A percentile compares a stretch with the other conserved stretches of the same genome.
phyloP scores from a whole-genome alignment of 139 green algal species.

The Volvox africanus region DNA sequence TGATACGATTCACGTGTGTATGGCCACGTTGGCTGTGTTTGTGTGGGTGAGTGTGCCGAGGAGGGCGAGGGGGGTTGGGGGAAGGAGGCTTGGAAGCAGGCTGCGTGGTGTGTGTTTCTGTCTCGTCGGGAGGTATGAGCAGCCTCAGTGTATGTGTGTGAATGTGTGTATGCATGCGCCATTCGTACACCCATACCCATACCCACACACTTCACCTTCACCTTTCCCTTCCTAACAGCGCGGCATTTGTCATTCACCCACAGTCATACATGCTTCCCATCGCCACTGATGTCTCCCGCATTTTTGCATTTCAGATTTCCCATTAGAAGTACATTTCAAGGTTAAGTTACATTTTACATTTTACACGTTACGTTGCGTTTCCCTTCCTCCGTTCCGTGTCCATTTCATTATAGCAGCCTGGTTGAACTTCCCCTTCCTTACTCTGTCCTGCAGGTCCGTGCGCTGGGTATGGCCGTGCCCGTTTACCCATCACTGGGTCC shows the following conservation, averaged over 20 bases:
- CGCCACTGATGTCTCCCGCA: too few species aligned
- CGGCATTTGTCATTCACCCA: too few species aligned
- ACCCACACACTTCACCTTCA: too few species aligned
- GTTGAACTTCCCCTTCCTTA: neutral
- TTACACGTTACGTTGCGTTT: neutral
- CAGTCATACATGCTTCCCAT: too few species aligned
- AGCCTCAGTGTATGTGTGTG: neutral
- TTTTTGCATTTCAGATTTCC: too few species aligned
- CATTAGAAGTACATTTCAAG: too few species aligned
- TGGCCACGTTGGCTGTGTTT: constrained; percentile 24
- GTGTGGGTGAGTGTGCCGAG: constrained; percentile 44
- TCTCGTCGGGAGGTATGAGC: too few species aligned
- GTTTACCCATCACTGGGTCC: constrained; percentile 50
- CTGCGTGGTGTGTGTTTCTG: neutral
- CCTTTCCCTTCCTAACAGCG: too few species aligned
- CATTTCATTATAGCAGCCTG: neutral
- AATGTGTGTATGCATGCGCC: neutral
- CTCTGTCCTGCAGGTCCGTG: constrained; percentile 22
- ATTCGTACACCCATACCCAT: too few species aligned
- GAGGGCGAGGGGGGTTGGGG: neutral
- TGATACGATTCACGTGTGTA: constrained; percentile 33
- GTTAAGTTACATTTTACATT: too few species aligned
- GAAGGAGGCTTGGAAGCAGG: too few species aligned
- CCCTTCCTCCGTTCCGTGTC: neutral
- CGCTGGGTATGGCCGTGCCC: constrained; percentile 49